These are phyloP conservation scores for Dittrichia graveolens DNA, from an alignment of 129 eudicot genomes.

Conservation along the genomic window DNA sequence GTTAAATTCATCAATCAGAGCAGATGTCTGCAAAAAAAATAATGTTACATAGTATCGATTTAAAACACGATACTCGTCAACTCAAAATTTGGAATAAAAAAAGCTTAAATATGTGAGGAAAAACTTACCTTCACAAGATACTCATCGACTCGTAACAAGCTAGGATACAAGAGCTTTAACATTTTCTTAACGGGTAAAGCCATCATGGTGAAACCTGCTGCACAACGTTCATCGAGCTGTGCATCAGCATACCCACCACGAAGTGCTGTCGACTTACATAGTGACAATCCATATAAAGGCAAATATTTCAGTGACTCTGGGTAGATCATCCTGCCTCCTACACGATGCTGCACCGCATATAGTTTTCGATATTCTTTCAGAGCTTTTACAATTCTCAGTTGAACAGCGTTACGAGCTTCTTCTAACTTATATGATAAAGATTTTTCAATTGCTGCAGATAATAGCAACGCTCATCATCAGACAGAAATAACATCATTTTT, in stretches of 20 bases:
- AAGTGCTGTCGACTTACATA: slow-evolving; percentile 77
- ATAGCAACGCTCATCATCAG: background rate
- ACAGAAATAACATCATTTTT: background rate
- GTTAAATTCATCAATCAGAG: slow-evolving; percentile 45
- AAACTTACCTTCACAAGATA: slow-evolving; percentile 61
- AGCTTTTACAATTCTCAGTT: slow-evolving; percentile 76
- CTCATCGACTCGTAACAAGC: slow-evolving; percentile 79
- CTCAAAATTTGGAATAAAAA: background rate
- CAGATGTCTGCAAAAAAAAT: slow-evolving; percentile 38
- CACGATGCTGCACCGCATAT: slow-evolving; percentile 82
- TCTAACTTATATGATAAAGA: slow-evolving; percentile 82
- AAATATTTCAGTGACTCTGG: slow-evolving; percentile 89
- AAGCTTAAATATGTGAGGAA: background rate
- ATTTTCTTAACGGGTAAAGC: slow-evolving; percentile 84
- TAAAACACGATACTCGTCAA: background rate
- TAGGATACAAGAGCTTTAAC: slow-evolving; percentile 84
- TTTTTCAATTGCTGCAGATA: slow-evolving; percentile 82
- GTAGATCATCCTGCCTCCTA: slow-evolving; percentile 88
- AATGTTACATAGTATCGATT: too few species aligned
- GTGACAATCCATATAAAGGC: slow-evolving; percentile 72
- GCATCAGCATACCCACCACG: slow-evolving; percentile 93
- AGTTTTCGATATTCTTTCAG: slow-evolving; percentile 91
- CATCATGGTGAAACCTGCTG: slow-evolving; percentile 95
- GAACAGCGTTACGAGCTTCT: slow-evolving; percentile 74
- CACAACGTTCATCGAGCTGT: slow-evolving; percentile 94